These are phyloP conservation scores for Tagetes erecta DNA, from an alignment of 129 eudicot genomes.

Conservation along the genomic window DNA sequence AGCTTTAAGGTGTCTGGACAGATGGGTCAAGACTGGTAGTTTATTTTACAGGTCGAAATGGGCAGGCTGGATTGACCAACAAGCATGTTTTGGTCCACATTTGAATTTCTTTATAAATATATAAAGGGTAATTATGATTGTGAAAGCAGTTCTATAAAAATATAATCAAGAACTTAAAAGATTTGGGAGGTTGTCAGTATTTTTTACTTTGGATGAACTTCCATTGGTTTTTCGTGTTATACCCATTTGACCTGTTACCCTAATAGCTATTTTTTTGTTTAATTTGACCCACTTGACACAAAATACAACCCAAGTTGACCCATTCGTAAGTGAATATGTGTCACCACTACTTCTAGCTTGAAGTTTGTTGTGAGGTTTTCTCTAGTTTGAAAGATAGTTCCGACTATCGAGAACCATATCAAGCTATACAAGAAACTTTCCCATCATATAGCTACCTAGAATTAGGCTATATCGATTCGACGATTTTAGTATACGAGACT, in stretches of 20 bases:
- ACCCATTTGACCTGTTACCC: not conserved
- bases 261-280: not conserved
- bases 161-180: not conserved
- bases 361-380: not conserved
- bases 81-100: not conserved
- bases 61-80: not conserved
- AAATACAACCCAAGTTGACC: not conserved
- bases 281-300: not conserved
- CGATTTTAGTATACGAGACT: conserved; percentile 2
- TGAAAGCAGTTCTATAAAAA: not conserved
- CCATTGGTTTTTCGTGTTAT: not conserved
- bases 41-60: not conserved
- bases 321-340: not conserved
- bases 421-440: not conserved
- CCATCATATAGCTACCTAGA: not conserved
- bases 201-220: not conserved
- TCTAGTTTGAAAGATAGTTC: not conserved
- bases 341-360: not conserved
- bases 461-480: not conserved
- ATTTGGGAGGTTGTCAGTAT: not conserved
- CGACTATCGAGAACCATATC: not conserved
- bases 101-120: not conserved
- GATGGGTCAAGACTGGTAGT: not conserved
- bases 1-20: not conserved
- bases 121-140: not conserved